Evolutionary conservation across 2,329 filamentous ascomycete genomes (phyloP).

Genomic region (Rhinocladiella mackenziei): DNA sequence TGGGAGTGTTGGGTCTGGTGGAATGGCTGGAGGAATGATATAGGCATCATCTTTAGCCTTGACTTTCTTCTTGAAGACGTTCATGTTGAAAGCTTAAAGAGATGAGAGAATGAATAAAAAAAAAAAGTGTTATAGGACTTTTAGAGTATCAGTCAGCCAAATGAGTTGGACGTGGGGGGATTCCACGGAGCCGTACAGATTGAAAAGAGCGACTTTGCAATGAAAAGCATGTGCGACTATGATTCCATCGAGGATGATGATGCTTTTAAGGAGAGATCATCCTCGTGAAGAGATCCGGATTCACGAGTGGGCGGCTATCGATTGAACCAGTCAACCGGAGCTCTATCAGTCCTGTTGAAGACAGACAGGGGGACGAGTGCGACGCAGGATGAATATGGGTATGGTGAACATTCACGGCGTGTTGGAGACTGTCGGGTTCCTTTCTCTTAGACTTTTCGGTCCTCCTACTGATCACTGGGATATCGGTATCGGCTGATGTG

Average conservation of each 20-base stretch:
- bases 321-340: slow-evolving; percentile 17
- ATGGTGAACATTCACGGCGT: no score
- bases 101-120: background rate
- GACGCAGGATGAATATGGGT: no score
- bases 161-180: no score
- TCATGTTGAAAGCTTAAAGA: slow-evolving; percentile 19
- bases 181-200: slow-evolving; percentile 7
- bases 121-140: slow-evolving; percentile 10
- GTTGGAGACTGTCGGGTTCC: slow-evolving; percentile 1
- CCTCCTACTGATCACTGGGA: background rate
- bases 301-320: background rate
- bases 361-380: background rate
- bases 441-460: slow-evolving; percentile 10
- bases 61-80: slow-evolving; percentile 28
- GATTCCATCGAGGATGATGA: slow-evolving; percentile 13
- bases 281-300: background rate
- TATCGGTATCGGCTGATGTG: slow-evolving; percentile 1
- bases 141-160: slow-evolving; percentile 5
- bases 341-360: slow-evolving; percentile 1
- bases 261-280: background rate
- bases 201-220: slow-evolving; percentile 16
- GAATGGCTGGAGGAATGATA: slow-evolving; percentile 17
- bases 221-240: slow-evolving; percentile 2
- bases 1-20: slow-evolving; percentile 10
- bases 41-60: slow-evolving; percentile 29